Evolutionary conservation across 2,329 filamentous ascomycete genomes (phyloP).

Genomic region (Calycina herbarum): DNA sequence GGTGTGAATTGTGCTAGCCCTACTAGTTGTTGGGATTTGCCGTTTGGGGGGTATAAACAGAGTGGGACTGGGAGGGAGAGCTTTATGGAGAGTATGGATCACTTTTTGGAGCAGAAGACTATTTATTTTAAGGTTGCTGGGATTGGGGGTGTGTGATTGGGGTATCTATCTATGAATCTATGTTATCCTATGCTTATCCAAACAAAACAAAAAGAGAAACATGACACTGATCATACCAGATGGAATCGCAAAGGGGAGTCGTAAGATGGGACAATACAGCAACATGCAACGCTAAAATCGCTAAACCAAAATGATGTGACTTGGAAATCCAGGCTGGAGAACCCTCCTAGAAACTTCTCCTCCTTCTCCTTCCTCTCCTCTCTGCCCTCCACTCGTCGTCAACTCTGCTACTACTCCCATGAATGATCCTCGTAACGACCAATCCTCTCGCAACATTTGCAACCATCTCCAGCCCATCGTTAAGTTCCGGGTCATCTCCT

Average conservation of each 20-base stretch:
- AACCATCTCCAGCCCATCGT: conserved; percentile 9
- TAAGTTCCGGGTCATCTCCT: conserved; percentile 3
- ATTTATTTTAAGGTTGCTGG: conserved; percentile 17
- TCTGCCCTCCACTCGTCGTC: conserved; percentile 6
- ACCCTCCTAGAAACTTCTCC: conserved; percentile 2
- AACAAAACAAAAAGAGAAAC: neutral
- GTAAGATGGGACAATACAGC: neutral
- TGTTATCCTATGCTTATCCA: neutral
- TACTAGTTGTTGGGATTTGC: conserved; percentile 22
- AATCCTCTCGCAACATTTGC: conserved; percentile 12
- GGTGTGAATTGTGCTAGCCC: conserved; percentile 38
- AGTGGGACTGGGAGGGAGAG: conserved; percentile 75
- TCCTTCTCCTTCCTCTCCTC: conserved; percentile 4
- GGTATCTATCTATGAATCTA: conserved; percentile 1
- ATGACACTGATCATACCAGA: neutral
- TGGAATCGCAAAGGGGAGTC: neutral
- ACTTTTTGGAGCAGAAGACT: conserved; percentile 21
- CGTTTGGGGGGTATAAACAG: conserved; percentile 73
- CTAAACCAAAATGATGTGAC: neutral
- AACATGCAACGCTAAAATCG: too few species aligned
- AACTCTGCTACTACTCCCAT: conserved; percentile 3
- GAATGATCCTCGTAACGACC: conserved; percentile 13
- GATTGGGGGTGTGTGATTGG: conserved; percentile 10
- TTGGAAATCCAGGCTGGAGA: neutral
- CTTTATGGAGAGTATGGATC: conserved; percentile 46